Base-by-base conservation (phyloP, 225 moss, liverwort and hornwort species). In the Bryum argenteum region DNA sequence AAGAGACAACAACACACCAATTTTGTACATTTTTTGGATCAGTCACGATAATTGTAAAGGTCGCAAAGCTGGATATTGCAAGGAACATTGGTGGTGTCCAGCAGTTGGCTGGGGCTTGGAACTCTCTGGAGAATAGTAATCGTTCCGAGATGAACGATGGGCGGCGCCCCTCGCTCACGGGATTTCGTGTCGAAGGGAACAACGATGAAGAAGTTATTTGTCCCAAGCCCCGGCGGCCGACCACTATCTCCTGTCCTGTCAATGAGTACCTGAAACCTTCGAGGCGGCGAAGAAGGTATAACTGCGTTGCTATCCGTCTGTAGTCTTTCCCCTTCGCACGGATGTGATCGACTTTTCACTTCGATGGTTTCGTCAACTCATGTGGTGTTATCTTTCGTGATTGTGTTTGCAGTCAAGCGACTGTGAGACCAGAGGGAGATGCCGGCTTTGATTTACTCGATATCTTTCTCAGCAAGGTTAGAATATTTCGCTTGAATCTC, bases 391-490 rank as follows among this genome's bases (percentile, higher is more conserved):
- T 40, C 3, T 61, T 6, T 0, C 5, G 0, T 51, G 52, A 23
- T 1, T 5, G 39, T 26, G 26, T 9, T n/a, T 90, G 77, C 90
- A 96, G 96, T 76, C 91, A 96, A 69, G 73, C 78, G 16, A 0
- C 91, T 58, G 91, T 85, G 10, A 77, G 96, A 65, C 56, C 81
- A 2, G 96, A 93, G 26, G 93, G 87, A n/a, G 96, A 96, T 70
- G 93, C 96, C 13, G 91, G 85, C 20, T 96, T 90, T 16, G 96
- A 96, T 82, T 87, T 96, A 50, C 87, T 96, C 51, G 91, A 96
- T 50, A 96, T 96, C 64, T 91, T 96, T 57, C 82, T 91, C 44
- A 96, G 91, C 81, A 88, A 91, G 91, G 96, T 96, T 69, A 52
- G n/a, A 6, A 10, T 5, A 22, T 24, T 23, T 5, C 13, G 16